Evolutionary conservation across 1,139 yeast species (phyloP).

Genomic region (Saccharomyces hybrid): DNA sequence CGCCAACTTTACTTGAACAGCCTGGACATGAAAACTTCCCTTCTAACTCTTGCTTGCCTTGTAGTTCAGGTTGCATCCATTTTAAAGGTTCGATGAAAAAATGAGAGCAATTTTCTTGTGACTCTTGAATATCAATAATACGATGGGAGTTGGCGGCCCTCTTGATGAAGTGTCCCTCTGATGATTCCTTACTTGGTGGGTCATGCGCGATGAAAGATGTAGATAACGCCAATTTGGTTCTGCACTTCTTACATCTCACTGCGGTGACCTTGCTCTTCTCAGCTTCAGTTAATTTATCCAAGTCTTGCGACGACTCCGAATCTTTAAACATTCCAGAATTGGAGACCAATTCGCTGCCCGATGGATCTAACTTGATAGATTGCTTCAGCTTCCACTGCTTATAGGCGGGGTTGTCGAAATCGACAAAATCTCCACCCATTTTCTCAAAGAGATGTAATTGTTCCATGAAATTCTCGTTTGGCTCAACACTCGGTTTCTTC

Average conservation of each 20-base stretch:
- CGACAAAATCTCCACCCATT: constrained; percentile 37
- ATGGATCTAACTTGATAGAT: constrained; percentile 33
- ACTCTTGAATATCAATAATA: constrained; percentile 48
- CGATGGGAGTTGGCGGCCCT: constrained; percentile 55
- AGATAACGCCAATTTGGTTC: constrained; percentile 43
- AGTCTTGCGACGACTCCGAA: constrained; percentile 19
- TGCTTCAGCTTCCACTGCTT: constrained; percentile 45
- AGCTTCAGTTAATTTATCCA: constrained; percentile 26
- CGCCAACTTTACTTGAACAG: constrained; percentile 79
- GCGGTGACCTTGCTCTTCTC: constrained; percentile 29
- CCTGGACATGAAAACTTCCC: constrained; percentile 84
- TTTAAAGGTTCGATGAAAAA: constrained; percentile 75
- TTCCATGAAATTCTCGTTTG: constrained; percentile 69
- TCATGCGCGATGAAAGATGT: constrained; percentile 51
- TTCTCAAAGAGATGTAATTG: constrained; percentile 61
- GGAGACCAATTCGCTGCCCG: constrained; percentile 29
- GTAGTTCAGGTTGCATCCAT: constrained; percentile 84
- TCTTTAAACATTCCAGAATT: constrained; percentile 30
- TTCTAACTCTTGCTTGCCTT: constrained; percentile 56
- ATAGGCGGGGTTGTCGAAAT: constrained; percentile 37
- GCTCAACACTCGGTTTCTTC: constrained; percentile 51
- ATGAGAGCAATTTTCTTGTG: constrained; percentile 67
- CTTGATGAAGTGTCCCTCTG: constrained; percentile 56
- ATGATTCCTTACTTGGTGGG: constrained; percentile 52
- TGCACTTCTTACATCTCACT: constrained; percentile 64